Evolutionary conservation across 257 asterid genomes (phyloP).

Genomic region (Nyctanthes arbortristis): DNA sequence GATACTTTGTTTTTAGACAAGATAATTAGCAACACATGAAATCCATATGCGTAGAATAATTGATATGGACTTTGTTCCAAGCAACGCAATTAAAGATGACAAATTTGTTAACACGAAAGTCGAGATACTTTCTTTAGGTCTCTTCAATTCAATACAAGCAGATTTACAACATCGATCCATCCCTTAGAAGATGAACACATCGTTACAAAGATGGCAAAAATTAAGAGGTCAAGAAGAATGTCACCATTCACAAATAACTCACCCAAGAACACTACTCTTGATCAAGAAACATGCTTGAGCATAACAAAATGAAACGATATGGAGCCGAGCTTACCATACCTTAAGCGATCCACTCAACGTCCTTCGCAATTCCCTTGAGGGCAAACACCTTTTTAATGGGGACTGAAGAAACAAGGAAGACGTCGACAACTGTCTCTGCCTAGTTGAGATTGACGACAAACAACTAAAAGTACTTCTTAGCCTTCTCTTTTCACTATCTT

Average conservation of each 20-base stretch:
- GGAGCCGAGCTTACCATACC: slow-evolving; percentile 45
- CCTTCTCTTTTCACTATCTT: slow-evolving; percentile 64
- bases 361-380: slow-evolving; percentile 64
- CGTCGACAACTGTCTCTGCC: slow-evolving; percentile 77
- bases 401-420: slow-evolving; percentile 75
- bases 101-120: background rate
- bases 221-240: background rate
- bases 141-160: background rate
- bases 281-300: background rate
- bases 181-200: background rate
- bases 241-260: background rate
- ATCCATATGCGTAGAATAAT: too few relatives aligned
- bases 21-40: too few relatives aligned
- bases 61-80: too few relatives aligned
- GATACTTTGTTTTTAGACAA: too few relatives aligned
- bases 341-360: slow-evolving; percentile 56
- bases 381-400: slow-evolving; percentile 78
- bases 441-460: slow-evolving; percentile 77
- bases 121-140: background rate
- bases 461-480: slow-evolving; percentile 73
- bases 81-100: background rate
- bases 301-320: background rate
- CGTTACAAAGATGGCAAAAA: too few relatives aligned
- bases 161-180: background rate
- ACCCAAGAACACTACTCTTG: background rate